phyloP scores from a whole-genome alignment of 176 grass and related monocot species.

The Carex pumila region DNA sequence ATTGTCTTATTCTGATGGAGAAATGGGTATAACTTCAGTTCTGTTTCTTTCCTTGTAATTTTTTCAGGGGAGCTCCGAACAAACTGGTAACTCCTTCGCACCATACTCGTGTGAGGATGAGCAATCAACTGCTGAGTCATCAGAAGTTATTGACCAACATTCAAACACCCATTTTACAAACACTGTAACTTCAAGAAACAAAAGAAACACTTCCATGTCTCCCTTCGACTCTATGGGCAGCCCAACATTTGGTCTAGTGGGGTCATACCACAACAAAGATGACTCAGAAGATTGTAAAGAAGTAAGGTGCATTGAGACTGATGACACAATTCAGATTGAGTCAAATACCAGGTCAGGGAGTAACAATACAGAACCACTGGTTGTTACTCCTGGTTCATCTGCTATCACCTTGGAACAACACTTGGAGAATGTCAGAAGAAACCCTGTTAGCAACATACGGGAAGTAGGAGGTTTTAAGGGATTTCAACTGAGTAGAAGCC shows the following conservation, averaged over 20 bases:
- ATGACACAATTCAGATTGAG: constrained; percentile 32
- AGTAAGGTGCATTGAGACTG: constrained; percentile 73
- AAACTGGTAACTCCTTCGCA: constrained; percentile 45
- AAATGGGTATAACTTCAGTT: not conserved
- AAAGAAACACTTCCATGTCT: constrained; percentile 23
- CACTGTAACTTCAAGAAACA: not conserved
- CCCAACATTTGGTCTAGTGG: constrained; percentile 43
- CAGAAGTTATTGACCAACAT: constrained; percentile 38
- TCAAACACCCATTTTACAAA: constrained; percentile 32
- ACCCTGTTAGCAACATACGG: constrained; percentile 34
- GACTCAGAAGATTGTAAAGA: constrained; percentile 86
- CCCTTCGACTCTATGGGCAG: constrained; percentile 39
- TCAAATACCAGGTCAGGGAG: constrained; percentile 20
- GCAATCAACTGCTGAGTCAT: constrained; percentile 34
- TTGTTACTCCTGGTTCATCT: constrained; percentile 20
- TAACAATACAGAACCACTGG: constrained; percentile 26
- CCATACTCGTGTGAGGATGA: constrained; percentile 55
- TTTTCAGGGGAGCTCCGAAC: constrained; percentile 42
- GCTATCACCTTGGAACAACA: constrained; percentile 76
- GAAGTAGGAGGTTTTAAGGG: constrained; percentile 37
- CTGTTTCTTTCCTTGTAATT: constrained; percentile 1
- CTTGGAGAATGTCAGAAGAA: constrained; percentile 67
- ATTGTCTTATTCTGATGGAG: not conserved
- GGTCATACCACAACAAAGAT: constrained; percentile 37
- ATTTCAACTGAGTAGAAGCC: constrained; percentile 57